Evolutionary conservation across 768 basidiomycete species (phyloP), one percentile per base, ranked within the genome.

Genomic region (Mycena indigotica): DNA sequence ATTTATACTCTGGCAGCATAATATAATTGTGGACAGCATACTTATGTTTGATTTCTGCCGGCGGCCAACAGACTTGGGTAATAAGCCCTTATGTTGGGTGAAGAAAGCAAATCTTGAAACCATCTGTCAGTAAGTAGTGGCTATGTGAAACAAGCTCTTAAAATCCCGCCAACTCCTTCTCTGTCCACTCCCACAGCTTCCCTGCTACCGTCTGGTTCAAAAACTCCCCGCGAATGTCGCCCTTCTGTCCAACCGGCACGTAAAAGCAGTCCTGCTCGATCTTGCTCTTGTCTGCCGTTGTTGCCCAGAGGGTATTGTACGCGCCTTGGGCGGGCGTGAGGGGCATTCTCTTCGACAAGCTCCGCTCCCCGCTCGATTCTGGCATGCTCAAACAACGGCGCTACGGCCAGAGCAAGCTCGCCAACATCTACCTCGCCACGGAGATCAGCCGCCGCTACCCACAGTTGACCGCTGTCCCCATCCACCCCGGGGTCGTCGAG

Each of bases 181-280:
- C 40, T 6, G 62, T 63, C 62, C 62, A 63, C 3, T 63, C 62
- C 62, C 62, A 63, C 51, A 63, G 23, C 19, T 54, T 13, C 8
- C 16, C 28, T 1, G 62, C 55, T 26, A 59, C 16, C 55, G 49
- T 53, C 46, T n/a, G 10, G 38, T 58, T 53, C 13, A n/a, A 13
- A 28, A 53, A 48, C n/a, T 45, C 54, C 15, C 61, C 57, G 15
- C 5, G 17, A 44, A 52, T 57, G 3, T 6, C 4, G 1, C 57
- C 62, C 2, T 29, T 56, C 5, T 40, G 41, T 19, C 57, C 62
- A 8, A 63, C 62, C 2, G 62, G 62, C 21, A 59, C 57, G 23
- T 63, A 63, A 16, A 25, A 63, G 4, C 35, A 57, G 5, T 58
- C 62, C 15, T 59, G 56, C 1, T 51, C 51, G 2, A 63, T 52